phyloP scores from a whole-genome alignment of 495 filamentous ascomycete genomes.

The Podospora pseudopauciseta region DNA sequence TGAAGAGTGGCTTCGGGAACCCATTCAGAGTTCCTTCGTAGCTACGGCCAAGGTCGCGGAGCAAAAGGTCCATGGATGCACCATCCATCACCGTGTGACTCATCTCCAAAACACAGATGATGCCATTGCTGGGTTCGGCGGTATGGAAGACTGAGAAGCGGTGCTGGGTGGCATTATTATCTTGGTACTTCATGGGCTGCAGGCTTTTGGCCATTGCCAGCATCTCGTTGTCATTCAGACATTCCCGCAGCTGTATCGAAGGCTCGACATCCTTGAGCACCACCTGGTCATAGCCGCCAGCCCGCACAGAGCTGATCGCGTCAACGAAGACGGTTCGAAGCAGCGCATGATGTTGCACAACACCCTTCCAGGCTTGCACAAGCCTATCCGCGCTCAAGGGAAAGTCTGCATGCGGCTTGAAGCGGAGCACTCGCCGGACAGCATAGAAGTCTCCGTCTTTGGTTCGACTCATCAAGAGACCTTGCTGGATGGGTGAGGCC shows the following conservation, averaged over 20 bases:
- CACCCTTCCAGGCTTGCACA: slow-evolving; percentile 47
- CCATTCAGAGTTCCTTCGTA: slow-evolving; percentile 11
- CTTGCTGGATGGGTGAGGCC: slow-evolving; percentile 44
- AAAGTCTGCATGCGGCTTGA: not conserved
- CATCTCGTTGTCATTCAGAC: slow-evolving; percentile 38
- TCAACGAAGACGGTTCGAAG: slow-evolving; percentile 35
- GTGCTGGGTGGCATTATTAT: slow-evolving; percentile 48
- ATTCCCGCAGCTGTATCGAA: slow-evolving; percentile 40
- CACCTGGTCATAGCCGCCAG: slow-evolving; percentile 25
- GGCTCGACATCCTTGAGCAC: slow-evolving; percentile 30
- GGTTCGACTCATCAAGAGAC: slow-evolving; percentile 46
- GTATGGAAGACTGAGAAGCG: slow-evolving; percentile 41
- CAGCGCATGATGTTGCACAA: slow-evolving; percentile 52
- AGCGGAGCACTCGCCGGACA: slow-evolving; percentile 19
- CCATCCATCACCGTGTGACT: slow-evolving; percentile 65
- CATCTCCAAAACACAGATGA: slow-evolving; percentile 53
- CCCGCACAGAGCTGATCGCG: slow-evolving; percentile 18
- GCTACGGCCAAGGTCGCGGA: slow-evolving; percentile 15
- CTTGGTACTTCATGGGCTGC: slow-evolving; percentile 37
- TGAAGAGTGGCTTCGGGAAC: slow-evolving; percentile 31
- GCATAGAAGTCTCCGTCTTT: slow-evolving; percentile 36
- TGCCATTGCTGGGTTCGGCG: slow-evolving; percentile 26
- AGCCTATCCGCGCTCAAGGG: slow-evolving; percentile 1
- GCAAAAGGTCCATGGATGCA: slow-evolving; percentile 48
- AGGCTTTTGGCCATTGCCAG: slow-evolving; percentile 35